Conservation (phyloP, 106 monocot genomes). For the Ottelia alismoides region DNA sequence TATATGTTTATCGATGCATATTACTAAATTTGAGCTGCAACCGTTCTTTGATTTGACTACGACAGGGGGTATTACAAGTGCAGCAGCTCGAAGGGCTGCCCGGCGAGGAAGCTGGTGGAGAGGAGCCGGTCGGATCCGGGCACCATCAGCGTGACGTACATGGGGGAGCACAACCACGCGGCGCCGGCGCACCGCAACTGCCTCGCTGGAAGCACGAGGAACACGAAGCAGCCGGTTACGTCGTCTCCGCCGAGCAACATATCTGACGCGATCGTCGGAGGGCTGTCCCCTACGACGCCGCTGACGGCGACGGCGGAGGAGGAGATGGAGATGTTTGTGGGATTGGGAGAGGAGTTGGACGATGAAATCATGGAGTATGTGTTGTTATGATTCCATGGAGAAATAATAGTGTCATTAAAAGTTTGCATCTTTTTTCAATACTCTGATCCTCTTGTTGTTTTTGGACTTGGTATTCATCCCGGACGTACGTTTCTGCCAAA, state of each 20-base stretch:
- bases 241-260: neutral
- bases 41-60: neutral
- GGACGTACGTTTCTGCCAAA: no score
- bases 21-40: no score
- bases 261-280: no score
- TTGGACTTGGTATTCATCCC: no score
- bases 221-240: slow-evolving; percentile 1
- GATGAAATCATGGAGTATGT: slow-evolving; percentile 9
- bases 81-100: slow-evolving; percentile 75
- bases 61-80: slow-evolving; percentile 76
- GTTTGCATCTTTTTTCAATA: no score
- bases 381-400: no score
- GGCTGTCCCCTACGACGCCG: slow-evolving; percentile 37
- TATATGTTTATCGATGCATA: no score
- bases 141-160: slow-evolving; percentile 60
- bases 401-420: no score
- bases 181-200: slow-evolving; percentile 64
- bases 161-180: slow-evolving; percentile 71
- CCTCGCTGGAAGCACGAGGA: slow-evolving; percentile 59
- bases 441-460: no score
- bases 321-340: no score
- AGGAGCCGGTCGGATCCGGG: slow-evolving; percentile 42
- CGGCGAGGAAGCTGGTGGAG: slow-evolving; percentile 74
- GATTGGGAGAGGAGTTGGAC: neutral
- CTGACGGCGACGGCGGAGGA: slow-evolving; percentile 12